Conservation (phyloP, 75 land plant genomes). For the Selaginella tamariscina region DNA sequence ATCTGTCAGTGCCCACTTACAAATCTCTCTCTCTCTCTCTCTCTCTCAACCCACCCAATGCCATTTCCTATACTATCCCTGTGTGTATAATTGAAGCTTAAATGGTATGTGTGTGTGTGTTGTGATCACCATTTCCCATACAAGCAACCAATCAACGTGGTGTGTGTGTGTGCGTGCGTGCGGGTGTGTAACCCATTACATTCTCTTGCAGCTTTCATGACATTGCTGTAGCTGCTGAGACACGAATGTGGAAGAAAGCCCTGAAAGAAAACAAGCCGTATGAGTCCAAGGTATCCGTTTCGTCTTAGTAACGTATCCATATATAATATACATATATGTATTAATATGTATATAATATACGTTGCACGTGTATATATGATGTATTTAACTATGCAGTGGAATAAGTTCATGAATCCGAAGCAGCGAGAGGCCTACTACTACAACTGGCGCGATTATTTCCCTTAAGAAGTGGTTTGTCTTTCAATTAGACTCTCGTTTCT, state of each 20-base stretch:
- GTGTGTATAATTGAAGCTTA: not conserved
- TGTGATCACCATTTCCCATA: too few relatives aligned
- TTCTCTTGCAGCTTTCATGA: conserved; percentile 41
- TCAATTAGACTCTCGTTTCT: too few relatives aligned
- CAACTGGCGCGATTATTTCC: conserved; percentile 59
- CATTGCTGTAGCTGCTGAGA: conserved; percentile 39
- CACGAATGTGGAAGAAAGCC: conserved; percentile 46
- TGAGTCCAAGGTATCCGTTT: conserved; percentile 28
- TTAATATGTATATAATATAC: too few relatives aligned
- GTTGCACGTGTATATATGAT: too few relatives aligned
- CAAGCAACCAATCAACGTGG: too few relatives aligned
- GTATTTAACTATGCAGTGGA: conserved; percentile 74
- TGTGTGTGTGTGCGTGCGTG: too few relatives aligned
- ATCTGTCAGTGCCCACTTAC: not conserved
- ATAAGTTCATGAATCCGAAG: conserved; percentile 36
- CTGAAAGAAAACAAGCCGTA: conserved; percentile 32
- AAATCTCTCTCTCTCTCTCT: too few relatives aligned
- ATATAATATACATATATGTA: not conserved
- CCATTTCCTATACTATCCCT: not conserved
- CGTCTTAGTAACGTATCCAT: not conserved
- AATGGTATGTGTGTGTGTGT: not conserved
- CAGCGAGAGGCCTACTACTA: conserved; percentile 46
- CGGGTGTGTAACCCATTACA: not conserved
- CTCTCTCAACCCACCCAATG: not conserved
- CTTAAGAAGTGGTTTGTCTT: too few relatives aligned